Percentiles rank a stretch among this genome's conserved stretches.
These are phyloP conservation scores for Talaromyces sp. DNA, from an alignment of 2,329 filamentous ascomycete genomes.

Conservation along the genomic window DNA sequence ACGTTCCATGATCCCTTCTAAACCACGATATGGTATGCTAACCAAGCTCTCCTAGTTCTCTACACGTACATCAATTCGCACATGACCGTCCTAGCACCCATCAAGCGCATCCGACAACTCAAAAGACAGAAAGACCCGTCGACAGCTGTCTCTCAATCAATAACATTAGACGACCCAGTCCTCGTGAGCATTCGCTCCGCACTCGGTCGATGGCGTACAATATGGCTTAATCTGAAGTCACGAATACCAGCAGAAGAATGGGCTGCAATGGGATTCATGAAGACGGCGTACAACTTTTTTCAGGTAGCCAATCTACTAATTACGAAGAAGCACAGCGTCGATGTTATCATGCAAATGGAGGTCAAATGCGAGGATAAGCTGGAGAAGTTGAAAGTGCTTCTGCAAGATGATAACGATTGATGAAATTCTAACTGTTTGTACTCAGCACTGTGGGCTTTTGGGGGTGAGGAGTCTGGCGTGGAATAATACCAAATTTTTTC, in stretches of 20 bases:
- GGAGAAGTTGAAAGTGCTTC: conserved; percentile 41
- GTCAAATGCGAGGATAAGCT: conserved; percentile 47
- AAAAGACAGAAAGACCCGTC: not conserved
- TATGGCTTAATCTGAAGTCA: conserved; percentile 37
- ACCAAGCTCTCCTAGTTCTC: conserved; percentile 31
- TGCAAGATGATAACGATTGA: conserved; percentile 38
- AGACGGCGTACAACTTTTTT: conserved; percentile 46
- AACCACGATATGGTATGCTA: not conserved
- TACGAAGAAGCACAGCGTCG: conserved; percentile 44
- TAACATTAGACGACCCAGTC: conserved; percentile 33
- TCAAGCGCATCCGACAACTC: conserved; percentile 26
- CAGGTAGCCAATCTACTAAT: conserved; percentile 44
- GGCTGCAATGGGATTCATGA: conserved; percentile 44
- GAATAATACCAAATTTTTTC: not conserved
- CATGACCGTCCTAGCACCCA: conserved; percentile 38
- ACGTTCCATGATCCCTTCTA: conserved; percentile 19
- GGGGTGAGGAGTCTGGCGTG: not conserved
- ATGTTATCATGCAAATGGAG: conserved; percentile 46
- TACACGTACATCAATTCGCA: conserved; percentile 44
- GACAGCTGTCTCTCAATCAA: not conserved
- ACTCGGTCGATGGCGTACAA: conserved; percentile 39
- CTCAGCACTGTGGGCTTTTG: not conserved
- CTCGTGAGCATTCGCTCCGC: conserved; percentile 36
- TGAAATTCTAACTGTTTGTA: not conserved
- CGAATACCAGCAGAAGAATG: conserved; percentile 37